Base-by-base conservation (phyloP, 495 filamentous ascomycete species). In the Coniosporium apollinis region DNA sequence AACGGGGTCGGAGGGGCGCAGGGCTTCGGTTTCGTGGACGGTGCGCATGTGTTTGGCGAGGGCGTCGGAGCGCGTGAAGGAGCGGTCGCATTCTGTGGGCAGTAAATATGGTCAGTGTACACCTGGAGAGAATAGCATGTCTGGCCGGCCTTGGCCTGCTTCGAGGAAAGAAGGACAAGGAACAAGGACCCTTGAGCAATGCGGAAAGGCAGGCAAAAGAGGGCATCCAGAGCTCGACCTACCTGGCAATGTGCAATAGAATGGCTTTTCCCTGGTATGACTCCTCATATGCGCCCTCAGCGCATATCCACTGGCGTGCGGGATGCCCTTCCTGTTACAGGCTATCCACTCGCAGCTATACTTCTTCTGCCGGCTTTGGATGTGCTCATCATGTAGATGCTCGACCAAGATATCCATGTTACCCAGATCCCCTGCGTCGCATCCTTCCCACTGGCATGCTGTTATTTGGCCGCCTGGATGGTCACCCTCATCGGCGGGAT, bases 41-140 rank as follows among this genome's bases (percentile, higher is more conserved):
- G 89, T 96, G 52, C 89, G 79, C 82, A 94, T 94, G 54, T 97
- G 89, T 53, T 97, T 97, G 4, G 89, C 84, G 0, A 97, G 73
- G 15, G 89, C 89, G 52, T 97, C 89, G 19, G 89, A 96, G 38
- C 89, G 75, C 6, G 89, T 97, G 50, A 97, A 97, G 36, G 85
- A 82, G 48, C 87, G 82, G 51, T 97, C 91, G 58, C 89, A 97
- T 69, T 97, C 89, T 92, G 46, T 18, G 16, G n/a, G n/a, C n/a
- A n/a, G n/a, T n/a, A n/a, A n/a, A n/a, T n/a, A n/a, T n/a, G n/a
- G n/a, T n/a, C n/a, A n/a, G n/a, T n/a, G n/a, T n/a, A n/a, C n/a
- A n/a, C n/a, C n/a, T n/a, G n/a, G 11, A 16, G n/a, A 36, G 19
- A 17, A 31, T 19, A 34, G 11, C 22, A 18, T 28, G 21, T 19